Evolutionary conservation across 805 yeast species (phyloP).

Genomic region (Lipomyces mesembrius): DNA sequence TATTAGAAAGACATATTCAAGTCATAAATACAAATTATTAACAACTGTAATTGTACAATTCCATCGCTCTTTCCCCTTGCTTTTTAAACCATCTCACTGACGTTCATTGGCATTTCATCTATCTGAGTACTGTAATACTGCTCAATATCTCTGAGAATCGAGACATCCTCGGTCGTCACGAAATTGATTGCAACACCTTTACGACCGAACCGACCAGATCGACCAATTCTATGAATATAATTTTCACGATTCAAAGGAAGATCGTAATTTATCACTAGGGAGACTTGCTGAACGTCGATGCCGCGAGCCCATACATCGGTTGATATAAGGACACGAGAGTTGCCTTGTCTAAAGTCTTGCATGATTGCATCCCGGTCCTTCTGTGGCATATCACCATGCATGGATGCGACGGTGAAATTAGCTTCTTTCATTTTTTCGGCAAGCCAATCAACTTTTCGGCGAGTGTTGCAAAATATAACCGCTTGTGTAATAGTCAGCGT

Average conservation of each 20-base stretch:
- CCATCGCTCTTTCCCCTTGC: constrained; percentile 41
- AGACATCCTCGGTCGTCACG: constrained; percentile 77
- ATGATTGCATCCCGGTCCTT: constrained; percentile 90
- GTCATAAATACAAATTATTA: not conserved
- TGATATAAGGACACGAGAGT: constrained; percentile 87
- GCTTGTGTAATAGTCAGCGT: constrained; percentile 96
- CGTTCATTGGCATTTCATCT: constrained; percentile 82
- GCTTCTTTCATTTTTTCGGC: constrained; percentile 72
- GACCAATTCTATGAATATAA: constrained; percentile 96
- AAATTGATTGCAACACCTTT: constrained; percentile 97
- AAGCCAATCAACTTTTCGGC: constrained; percentile 89
- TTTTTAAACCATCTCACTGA: constrained; percentile 49
- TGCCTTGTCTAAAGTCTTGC: constrained; percentile 95
- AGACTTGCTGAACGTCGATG: constrained; percentile 96
- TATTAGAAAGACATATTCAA: not conserved
- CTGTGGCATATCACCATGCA: constrained; percentile 97
- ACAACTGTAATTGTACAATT: not conserved
- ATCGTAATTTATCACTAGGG: constrained; percentile 92
- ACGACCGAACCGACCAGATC: constrained; percentile 98
- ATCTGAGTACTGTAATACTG: constrained; percentile 87
- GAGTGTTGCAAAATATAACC: constrained; percentile 96
- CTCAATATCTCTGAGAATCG: constrained; percentile 82
- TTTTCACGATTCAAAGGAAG: constrained; percentile 88
- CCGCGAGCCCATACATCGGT: constrained; percentile 98
- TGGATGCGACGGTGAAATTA: constrained; percentile 89